phyloP scores from a whole-genome alignment of 495 filamentous ascomycete genomes.

The Tetracladium setigerum region DNA sequence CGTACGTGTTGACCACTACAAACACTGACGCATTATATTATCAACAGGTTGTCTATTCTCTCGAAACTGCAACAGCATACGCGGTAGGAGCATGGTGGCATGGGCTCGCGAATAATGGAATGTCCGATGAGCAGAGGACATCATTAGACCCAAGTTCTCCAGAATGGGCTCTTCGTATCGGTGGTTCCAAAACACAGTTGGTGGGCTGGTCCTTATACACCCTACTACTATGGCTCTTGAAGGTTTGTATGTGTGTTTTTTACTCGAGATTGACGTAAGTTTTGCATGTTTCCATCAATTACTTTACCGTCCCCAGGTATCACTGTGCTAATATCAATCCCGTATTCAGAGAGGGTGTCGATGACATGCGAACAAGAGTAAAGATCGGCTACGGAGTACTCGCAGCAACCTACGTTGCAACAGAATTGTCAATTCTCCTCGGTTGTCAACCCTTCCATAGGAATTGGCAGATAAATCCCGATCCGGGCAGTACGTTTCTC shows the following conservation, averaged over 20 bases:
- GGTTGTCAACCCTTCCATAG: slow-evolving; percentile 38
- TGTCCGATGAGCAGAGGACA: slow-evolving; percentile 27
- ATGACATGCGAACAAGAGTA: slow-evolving; percentile 36
- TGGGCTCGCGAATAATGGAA: slow-evolving; percentile 42
- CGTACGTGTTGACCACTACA: no score
- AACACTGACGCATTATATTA: no score
- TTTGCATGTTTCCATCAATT: not conserved
- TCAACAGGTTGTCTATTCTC: not conserved
- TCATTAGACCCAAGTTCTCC: slow-evolving; percentile 15
- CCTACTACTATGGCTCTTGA: not conserved
- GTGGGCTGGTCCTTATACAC: not conserved
- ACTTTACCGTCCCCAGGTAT: not conserved
- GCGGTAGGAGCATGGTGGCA: slow-evolving; percentile 3
- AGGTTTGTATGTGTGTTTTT: not conserved
- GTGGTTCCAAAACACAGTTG: slow-evolving; percentile 24
- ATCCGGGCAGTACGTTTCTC: slow-evolving; percentile 37
- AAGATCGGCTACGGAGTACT: slow-evolving; percentile 34
- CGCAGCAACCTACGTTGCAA: slow-evolving; percentile 35
- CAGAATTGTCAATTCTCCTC: slow-evolving; percentile 36
- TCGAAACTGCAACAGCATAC: not conserved
- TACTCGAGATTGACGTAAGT: not conserved
- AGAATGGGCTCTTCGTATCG: slow-evolving; percentile 35
- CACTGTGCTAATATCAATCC: not conserved
- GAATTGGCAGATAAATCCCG: slow-evolving; percentile 45
- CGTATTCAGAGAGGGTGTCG: slow-evolving; percentile 28